A percentile compares a stretch with the other conserved stretches of the same genome.
Conservation (phyloP, 352 stramenopile genomes). For the Globisporangium alternatum region DNA sequence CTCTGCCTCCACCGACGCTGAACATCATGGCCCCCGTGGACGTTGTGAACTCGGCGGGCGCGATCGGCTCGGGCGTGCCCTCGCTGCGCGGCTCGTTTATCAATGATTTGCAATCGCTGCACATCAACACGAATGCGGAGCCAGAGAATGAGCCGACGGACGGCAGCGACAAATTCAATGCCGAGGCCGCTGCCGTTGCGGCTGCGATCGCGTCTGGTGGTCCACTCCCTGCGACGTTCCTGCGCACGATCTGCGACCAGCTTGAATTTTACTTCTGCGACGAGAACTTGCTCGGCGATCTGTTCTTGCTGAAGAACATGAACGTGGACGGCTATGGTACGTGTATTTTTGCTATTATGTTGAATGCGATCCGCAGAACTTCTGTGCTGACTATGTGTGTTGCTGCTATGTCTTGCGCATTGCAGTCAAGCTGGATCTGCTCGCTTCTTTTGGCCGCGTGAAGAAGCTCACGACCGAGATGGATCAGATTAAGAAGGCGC, state of each 20-base stretch:
- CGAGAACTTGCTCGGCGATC: conserved; percentile 80
- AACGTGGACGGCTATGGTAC: conserved; percentile 82
- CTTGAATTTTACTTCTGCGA: conserved; percentile 89
- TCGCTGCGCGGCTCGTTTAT: conserved; percentile 29
- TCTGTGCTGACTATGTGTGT: neutral
- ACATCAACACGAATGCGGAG: conserved; percentile 35
- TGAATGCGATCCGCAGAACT: neutral
- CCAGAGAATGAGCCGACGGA: conserved; percentile 44
- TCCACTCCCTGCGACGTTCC: conserved; percentile 71
- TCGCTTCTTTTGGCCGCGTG: conserved; percentile 81
- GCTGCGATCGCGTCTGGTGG: conserved; percentile 24
- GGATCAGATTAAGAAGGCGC: conserved; percentile 75
- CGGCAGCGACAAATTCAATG: conserved; percentile 23
- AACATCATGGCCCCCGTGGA: conserved; percentile 37
- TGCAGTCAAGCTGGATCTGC: conserved; percentile 76
- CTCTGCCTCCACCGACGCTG: conserved; percentile 39
- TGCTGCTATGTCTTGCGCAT: conserved; percentile 11
- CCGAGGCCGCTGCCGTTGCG: conserved; percentile 14
- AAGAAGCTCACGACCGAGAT: conserved; percentile 87
- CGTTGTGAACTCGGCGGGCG: conserved; percentile 36
- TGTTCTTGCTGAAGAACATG: conserved; percentile 89
- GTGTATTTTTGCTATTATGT: conserved; percentile 13
- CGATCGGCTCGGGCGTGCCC: conserved; percentile 58
- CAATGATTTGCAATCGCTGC: conserved; percentile 44
- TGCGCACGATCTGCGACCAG: conserved; percentile 85